phyloP scores from a whole-genome alignment of 345 rosid species.

The Erodium maritimum region DNA sequence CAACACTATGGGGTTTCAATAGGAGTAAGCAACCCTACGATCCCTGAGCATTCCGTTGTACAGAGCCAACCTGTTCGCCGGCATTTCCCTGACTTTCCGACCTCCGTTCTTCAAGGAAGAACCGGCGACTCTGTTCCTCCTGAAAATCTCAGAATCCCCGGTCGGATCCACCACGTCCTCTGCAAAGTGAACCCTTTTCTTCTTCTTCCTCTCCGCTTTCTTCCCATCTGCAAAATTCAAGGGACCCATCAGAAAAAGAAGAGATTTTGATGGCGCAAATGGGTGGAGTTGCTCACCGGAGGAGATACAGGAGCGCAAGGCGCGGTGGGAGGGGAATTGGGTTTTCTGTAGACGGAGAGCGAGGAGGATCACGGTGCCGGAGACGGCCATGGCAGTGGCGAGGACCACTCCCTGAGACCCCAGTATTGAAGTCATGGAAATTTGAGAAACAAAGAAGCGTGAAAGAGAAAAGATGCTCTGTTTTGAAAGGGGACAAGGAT shows the following conservation, averaged over 20 bases:
- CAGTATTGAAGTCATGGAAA: slow-evolving; percentile 34
- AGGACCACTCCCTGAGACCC: slow-evolving; percentile 48
- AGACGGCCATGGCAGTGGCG: slow-evolving; percentile 74
- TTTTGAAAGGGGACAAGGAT: too few species aligned
- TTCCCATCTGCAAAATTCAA: slow-evolving; percentile 16
- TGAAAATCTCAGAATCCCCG: slow-evolving; percentile 34
- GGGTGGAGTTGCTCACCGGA: slow-evolving; percentile 23
- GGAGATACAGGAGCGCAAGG: slow-evolving; percentile 41
- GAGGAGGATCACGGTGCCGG: slow-evolving; percentile 62
- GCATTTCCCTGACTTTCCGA: slow-evolving; percentile 28
- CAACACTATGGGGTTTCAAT: slow-evolving; percentile 3
- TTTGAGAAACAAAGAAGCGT: too few species aligned
- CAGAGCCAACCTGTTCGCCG: slow-evolving; percentile 57
- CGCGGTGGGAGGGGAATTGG: slow-evolving; percentile 11
- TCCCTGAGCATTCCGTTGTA: slow-evolving; percentile 60
- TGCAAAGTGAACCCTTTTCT: slow-evolving; percentile 43
- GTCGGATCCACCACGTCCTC: slow-evolving; percentile 48
- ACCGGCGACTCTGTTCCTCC: slow-evolving; percentile 9
- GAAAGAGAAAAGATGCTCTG: too few species aligned
- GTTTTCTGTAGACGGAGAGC: slow-evolving; percentile 52
- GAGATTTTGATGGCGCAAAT: too few species aligned
- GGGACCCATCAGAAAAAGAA: not conserved
- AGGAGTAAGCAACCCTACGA: slow-evolving; percentile 43
- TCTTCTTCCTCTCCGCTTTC: slow-evolving; percentile 9
- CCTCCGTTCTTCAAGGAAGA: slow-evolving; percentile 12